These are phyloP conservation scores for Malassezia furfur DNA, from an alignment of 1,284 basidiomycete species.

Conservation along the genomic window DNA sequence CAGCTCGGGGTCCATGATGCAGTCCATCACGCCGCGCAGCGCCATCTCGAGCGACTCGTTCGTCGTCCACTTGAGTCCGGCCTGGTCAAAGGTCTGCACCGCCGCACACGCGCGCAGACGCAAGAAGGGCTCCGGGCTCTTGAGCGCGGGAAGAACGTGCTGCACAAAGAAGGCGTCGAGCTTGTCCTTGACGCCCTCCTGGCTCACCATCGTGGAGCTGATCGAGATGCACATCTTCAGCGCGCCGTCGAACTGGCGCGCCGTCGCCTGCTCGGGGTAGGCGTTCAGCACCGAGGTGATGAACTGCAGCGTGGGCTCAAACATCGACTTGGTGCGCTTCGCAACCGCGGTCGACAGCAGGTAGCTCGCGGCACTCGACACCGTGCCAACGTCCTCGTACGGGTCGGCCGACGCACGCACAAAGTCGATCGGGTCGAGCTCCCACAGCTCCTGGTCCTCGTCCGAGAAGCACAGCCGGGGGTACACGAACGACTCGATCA, in stretches of 20 bases:
- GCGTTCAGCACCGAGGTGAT: constrained; percentile 39
- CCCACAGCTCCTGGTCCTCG: constrained; percentile 43
- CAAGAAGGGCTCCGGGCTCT: constrained; percentile 33
- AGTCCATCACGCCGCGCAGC: constrained; percentile 42
- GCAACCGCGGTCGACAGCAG: constrained; percentile 23
- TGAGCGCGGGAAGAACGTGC: constrained; percentile 40
- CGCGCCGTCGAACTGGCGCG: constrained; percentile 43
- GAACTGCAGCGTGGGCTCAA: constrained; percentile 41
- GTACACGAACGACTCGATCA: constrained; percentile 41
- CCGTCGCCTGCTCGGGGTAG: constrained; percentile 27
- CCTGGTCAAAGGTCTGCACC: constrained; percentile 35
- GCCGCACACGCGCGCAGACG: constrained; percentile 39
- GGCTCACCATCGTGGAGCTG: constrained; percentile 34
- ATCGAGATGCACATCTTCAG: constrained; percentile 37
- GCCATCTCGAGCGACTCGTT: constrained; percentile 33
- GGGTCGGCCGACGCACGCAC: constrained; percentile 38
- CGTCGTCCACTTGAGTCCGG: constrained; percentile 39
- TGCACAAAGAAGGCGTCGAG: constrained; percentile 41
- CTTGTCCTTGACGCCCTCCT: constrained; percentile 28
- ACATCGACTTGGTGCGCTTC: constrained; percentile 40
- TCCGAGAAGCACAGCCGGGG: constrained; percentile 40
- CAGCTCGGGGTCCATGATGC: constrained; percentile 58
- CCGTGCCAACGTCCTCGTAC: constrained; percentile 37
- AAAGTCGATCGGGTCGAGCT: constrained; percentile 42
- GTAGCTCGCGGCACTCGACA: constrained; percentile 26